These are phyloP conservation scores for Gynochthodes officinalis DNA, from an alignment of 257 asterid genomes.

Conservation along the genomic window DNA sequence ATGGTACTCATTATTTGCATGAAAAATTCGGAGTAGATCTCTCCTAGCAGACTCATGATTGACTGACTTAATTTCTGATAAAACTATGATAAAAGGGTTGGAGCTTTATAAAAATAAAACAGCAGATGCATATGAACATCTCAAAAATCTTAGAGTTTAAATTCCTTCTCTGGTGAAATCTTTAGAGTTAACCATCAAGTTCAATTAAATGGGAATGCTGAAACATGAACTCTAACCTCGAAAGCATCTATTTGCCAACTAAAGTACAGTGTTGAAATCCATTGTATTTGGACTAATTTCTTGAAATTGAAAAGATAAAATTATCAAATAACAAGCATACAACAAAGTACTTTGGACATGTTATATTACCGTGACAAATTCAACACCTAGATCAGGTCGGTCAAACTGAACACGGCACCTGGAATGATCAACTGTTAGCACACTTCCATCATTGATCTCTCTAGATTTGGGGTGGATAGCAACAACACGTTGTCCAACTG, in stretches of 20 bases:
- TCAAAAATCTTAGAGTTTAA: not conserved
- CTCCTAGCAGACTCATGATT: not conserved
- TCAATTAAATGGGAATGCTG: conserved; percentile 3
- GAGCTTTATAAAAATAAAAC: not conserved
- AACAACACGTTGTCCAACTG: conserved; percentile 92
- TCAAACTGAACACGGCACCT: conserved; percentile 91
- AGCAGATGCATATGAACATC: not conserved
- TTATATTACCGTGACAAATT: conserved; percentile 72
- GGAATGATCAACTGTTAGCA: conserved; percentile 80
- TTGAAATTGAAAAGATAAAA: not conserved
- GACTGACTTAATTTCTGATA: not conserved
- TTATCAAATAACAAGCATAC: not conserved
- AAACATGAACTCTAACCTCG: not conserved
- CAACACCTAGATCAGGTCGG: conserved; percentile 91
- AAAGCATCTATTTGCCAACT: not conserved
- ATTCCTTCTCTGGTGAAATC: not conserved
- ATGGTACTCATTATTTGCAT: not conserved
- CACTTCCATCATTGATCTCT: conserved; percentile 86
- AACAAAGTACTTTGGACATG: not conserved
- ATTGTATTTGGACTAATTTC: not conserved
- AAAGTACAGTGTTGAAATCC: not conserved
- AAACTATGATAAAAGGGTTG: not conserved
- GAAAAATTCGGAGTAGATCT: not conserved
- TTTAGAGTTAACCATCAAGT: not conserved
- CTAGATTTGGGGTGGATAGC: conserved; percentile 95